These are phyloP conservation scores for Fusarium sp. DNA, from an alignment of 2,329 filamentous ascomycete genomes.

Conservation along the genomic window DNA sequence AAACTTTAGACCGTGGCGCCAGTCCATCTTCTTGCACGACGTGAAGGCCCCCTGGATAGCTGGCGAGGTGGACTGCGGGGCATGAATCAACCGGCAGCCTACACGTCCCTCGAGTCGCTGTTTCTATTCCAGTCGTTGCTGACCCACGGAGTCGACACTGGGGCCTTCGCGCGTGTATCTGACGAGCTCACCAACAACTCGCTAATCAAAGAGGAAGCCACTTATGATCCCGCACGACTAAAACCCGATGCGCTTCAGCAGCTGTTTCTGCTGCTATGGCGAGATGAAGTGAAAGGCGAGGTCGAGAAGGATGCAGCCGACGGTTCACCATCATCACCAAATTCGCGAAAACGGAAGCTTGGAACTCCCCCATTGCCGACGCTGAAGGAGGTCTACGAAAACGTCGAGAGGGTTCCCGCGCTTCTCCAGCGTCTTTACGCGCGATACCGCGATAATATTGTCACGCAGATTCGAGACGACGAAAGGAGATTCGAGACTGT, in stretches of 20 bases:
- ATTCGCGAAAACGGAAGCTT: slow-evolving; percentile 79
- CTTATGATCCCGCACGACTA: slow-evolving; percentile 79
- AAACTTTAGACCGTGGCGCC: slow-evolving; percentile 63
- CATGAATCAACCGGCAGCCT: slow-evolving; percentile 70
- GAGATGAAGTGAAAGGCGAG: slow-evolving; percentile 74
- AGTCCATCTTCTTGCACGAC: slow-evolving; percentile 63
- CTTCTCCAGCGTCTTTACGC: slow-evolving; percentile 80
- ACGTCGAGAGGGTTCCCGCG: slow-evolving; percentile 74
- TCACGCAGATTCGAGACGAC: slow-evolving; percentile 78
- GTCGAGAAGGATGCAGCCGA: slow-evolving; percentile 54
- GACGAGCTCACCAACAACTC: slow-evolving; percentile 78
- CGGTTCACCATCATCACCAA: slow-evolving; percentile 61
- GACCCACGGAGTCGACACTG: slow-evolving; percentile 71
- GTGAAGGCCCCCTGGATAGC: slow-evolving; percentile 65
- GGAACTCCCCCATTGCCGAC: slow-evolving; percentile 71
- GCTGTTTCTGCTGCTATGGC: slow-evolving; percentile 80
- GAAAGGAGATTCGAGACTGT: slow-evolving; percentile 74
- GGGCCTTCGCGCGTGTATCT: slow-evolving; percentile 78
- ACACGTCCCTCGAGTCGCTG: slow-evolving; percentile 87
- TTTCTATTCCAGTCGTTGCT: slow-evolving; percentile 85
- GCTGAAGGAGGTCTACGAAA: slow-evolving; percentile 72
- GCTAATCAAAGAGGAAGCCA: slow-evolving; percentile 74
- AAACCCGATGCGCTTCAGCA: slow-evolving; percentile 81
- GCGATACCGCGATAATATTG: slow-evolving; percentile 75
- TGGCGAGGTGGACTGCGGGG: slow-evolving; percentile 66